These are phyloP conservation scores for Quercus phellos DNA, from an alignment of 331 rosid species.

Conservation along the genomic window DNA sequence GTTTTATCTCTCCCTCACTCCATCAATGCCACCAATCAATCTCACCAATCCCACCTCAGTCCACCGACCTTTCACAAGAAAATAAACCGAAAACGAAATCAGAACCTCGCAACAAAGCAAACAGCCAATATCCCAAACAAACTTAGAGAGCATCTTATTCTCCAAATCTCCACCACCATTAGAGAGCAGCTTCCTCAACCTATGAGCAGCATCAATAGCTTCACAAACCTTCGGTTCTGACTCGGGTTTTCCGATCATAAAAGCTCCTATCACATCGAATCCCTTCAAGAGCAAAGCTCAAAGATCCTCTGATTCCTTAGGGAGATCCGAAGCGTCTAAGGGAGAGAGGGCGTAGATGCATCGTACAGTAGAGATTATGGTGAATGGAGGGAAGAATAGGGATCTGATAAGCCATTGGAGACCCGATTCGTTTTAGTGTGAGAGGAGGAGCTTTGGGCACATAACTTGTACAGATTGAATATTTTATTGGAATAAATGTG, in stretches of 20 bases:
- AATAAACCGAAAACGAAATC: constrained; percentile 57
- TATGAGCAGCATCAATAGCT: constrained; percentile 42
- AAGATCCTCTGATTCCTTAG: constrained; percentile 61
- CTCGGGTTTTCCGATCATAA: constrained; percentile 34
- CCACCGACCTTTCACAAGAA: constrained; percentile 29
- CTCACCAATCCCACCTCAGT: too few species aligned
- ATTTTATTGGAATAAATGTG: too few species aligned
- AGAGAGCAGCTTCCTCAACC: constrained; percentile 39
- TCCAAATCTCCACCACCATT: constrained; percentile 22
- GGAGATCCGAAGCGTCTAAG: constrained; percentile 30
- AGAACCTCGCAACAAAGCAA: constrained; percentile 71
- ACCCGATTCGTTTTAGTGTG: constrained; percentile 28
- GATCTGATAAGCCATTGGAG: constrained; percentile 83
- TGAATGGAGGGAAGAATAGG: constrained; percentile 64
- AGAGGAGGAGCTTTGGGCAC: constrained; percentile 42
- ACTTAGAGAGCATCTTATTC: constrained; percentile 19
- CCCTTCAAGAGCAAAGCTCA: constrained; percentile 57
- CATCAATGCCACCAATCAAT: too few species aligned
- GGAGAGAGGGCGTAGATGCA: constrained; percentile 38
- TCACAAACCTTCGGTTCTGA: constrained; percentile 30
- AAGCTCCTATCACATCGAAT: constrained; percentile 61
- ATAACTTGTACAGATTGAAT: constrained; percentile 34
- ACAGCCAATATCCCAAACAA: constrained; percentile 79
- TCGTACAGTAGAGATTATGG: constrained; percentile 62
- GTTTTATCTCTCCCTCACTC: too few species aligned